Base-by-base conservation (phyloP, 768 basidiomycete genomes). In the Infundibulicybe gibba region DNA sequence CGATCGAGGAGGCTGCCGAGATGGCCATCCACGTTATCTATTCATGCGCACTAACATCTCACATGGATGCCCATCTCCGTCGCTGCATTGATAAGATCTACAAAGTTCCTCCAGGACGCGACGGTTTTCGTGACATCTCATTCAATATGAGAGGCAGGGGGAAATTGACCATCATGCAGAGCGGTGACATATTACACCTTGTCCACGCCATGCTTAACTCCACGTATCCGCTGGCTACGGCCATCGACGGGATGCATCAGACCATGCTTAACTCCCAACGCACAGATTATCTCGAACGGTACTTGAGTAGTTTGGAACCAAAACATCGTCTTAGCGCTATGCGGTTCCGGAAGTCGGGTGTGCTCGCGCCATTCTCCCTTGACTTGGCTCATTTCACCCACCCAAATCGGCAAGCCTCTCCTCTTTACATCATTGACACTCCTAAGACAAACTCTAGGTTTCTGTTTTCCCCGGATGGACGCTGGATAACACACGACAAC, bases 211-310 rank as follows among this genome's bases (percentile, higher is more conserved):
- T 62, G 61, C 53, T 61, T 20, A 53, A 49, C 12, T 60, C 62
- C 19, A 58, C 33, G 15, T 64, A 62, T 41, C 40, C 51, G 16
- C 44, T 57, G 13, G 21, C 47, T n/a, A 45, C 48, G 3, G 65
- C 58, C 67, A 3, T 54, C 61, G 42, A 64, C n/a, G n/a, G n/a
- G n/a, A n/a, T n/a, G n/a, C n/a, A n/a, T n/a, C n/a, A n/a, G n/a
- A n/a, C n/a, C n/a, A n/a, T n/a, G n/a, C n/a, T n/a, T n/a, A n/a
- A n/a, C n/a, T n/a, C n/a, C n/a, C n/a, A n/a, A n/a, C n/a, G 65
- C 19, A 49, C 52, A 11, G 76, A 77, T 50, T 58, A 59, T 45
- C 65, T 61, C 25, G 71, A 78, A 40, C 62, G 71, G 13, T 49
- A 63, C 54, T 56, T 68, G 49, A 49, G 56, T 51, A 49, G 56